Evolutionary conservation across 208 protist species (phyloP), one percentile per base, ranked within the genome.

Genomic region (Leptomonas pyrrhocoris): DNA sequence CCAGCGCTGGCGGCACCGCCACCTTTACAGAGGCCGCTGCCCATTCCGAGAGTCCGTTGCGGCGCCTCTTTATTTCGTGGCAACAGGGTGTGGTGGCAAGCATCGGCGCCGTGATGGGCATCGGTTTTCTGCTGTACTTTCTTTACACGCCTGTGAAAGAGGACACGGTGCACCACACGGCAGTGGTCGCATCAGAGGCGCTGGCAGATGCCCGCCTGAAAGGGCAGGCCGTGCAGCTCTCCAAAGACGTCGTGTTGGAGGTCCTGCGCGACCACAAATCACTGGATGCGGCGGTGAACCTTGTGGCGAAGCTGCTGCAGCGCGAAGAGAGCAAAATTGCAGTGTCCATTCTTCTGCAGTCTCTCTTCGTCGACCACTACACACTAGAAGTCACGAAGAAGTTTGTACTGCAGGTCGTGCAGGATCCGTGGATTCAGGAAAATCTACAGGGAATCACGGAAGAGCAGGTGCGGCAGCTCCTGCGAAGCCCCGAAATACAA

Each of bases 301-400:
- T 97, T 0, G 83, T 94, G 8, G 71, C 79, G 30, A 46, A 84
- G 45, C 69, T 97, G 13, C 81, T 97, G 0, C 72, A 68, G 12
- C 70, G 87, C 21, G 87, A 95, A 16, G 90, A 95, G 23, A 94
- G 86, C 11, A 89, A 84, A 73, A 83, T 92, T 25, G 90, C 88
- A 21, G 80, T 95, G 19, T 94, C 88, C 13, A 94, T 86, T 2
- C 81, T 97, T 15, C 70, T 97, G 40, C 85, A 89, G 56, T 73
- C 85, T 0, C 71, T 97, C 31, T 97, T 95, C 56, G 93, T 94
- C 68, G 93, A 97, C 72, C 88, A 93, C 77, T 95, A 95, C 78
- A 97, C 90, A 3, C 90, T 94, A 69, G 93, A 95, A 76, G 83
- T 95, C 45, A 94, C 89, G 7, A 97, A 95, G 66, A 95, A 95